Evolutionary conservation across 441 rosid genomes (phyloP), one percentile per base, ranked within the genome.

Genomic region (Daphne laureola): DNA sequence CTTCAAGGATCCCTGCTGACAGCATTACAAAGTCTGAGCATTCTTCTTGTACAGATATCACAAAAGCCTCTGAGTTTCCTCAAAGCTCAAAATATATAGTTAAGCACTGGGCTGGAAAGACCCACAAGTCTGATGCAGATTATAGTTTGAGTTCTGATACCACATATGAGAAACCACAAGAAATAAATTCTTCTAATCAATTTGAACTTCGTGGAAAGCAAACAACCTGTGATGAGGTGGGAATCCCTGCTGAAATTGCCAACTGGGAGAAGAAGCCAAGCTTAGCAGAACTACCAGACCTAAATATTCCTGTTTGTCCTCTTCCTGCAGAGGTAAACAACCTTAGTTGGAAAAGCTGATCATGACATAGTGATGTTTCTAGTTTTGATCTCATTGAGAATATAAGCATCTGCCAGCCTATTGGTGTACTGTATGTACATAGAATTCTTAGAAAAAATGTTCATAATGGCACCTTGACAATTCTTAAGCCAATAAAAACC

Each of bases 271-370:
- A 53, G 59, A 64, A 46, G 44, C 55, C 17, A 55, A 53, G 43
- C 35, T 38, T 23, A 46, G 59, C 49, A 23, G 72, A 65, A 57
- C 46, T 67, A 40, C 70, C 70, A 21, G 76, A 72, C 55, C 67
- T 72, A 51, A 72, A 72, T 53, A 66, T 67, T 57, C 67, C 73
- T 35, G 68, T 54, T 58, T 55, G 18, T 66, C 45, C 52, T 1
- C 18, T 53, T 8, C 65, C 54, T 58, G 36, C 71, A 42, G 42
- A 42, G 55, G 75, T 66, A 62, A 62, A 62, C 56, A 54, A 46
- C 49, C 40, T 4, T 44, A 45, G 38, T 31, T 31, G 38, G 38
- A 31, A 31, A 31, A 31, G 11, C 38, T 31, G 38, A 31, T 31
- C 9, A 31, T 31, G 11, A 31, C 38, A 31, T 31, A 31, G 38